Evolutionary conservation across 306 rosid genomes (phyloP).

Genomic region (Lotus japonicus): DNA sequence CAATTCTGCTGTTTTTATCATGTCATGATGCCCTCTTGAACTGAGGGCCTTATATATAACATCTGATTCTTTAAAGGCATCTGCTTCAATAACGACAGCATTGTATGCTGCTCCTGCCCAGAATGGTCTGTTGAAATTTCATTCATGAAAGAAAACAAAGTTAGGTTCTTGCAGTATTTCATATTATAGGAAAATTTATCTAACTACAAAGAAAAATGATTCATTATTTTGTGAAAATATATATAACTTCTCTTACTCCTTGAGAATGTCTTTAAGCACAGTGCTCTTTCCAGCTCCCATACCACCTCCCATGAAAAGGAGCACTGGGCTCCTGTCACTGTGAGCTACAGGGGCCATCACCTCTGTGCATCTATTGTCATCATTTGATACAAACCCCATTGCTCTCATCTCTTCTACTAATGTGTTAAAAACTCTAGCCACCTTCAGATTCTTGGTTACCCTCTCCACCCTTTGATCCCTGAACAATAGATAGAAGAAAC

Average conservation of each 20-base stretch:
- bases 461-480: slow-evolving; percentile 95
- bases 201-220: neutral
- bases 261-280: slow-evolving; percentile 84
- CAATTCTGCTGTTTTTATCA: slow-evolving; percentile 93
- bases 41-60: slow-evolving; percentile 88
- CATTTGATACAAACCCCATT: slow-evolving; percentile 69
- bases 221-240: neutral
- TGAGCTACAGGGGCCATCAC: slow-evolving; percentile 98
- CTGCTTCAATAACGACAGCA: slow-evolving; percentile 91
- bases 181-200: too few species aligned
- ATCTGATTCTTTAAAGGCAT: slow-evolving; percentile 96
- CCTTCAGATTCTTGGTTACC: slow-evolving; percentile 85
- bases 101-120: slow-evolving; percentile 87
- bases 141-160: slow-evolving; percentile 12
- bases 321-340: slow-evolving; percentile 89
- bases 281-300: slow-evolving; percentile 99
- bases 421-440: slow-evolving; percentile 86
- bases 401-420: slow-evolving; percentile 96
- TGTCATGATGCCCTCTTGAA: slow-evolving; percentile 80
- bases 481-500: neutral
- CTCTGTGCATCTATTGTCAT: slow-evolving; percentile 86
- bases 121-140: slow-evolving; percentile 63
- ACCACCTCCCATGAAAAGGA: slow-evolving; percentile 97
- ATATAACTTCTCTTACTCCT: slow-evolving; percentile 58
- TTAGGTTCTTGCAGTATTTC: slow-evolving; percentile 12